These are phyloP conservation scores for Saturnispora dispora DNA, from an alignment of 805 yeast species.

Conservation along the genomic window DNA sequence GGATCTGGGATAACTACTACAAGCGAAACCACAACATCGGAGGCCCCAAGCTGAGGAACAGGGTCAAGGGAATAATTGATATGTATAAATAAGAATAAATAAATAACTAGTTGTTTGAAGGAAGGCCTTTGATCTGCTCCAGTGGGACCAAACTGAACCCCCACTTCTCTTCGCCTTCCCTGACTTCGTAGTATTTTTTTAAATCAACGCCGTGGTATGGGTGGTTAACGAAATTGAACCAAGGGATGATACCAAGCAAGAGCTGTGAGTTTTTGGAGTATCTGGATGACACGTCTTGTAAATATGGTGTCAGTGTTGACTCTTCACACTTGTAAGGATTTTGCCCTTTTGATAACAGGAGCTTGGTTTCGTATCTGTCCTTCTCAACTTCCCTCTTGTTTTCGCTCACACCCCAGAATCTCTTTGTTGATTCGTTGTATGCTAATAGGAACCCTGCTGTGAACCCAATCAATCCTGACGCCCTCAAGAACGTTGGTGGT, in stretches of 20 bases:
- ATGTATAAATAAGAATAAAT: slow-evolving; percentile 3
- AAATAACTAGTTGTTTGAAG: not conserved
- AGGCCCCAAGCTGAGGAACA: not conserved
- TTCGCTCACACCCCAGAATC: slow-evolving; percentile 75
- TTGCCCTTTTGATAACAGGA: slow-evolving; percentile 51
- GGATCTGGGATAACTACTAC: slow-evolving; percentile 10
- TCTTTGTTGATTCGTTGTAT: slow-evolving; percentile 54
- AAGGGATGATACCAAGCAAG: slow-evolving; percentile 55
- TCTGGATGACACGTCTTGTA: slow-evolving; percentile 67
- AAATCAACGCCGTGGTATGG: slow-evolving; percentile 75
- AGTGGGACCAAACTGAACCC: slow-evolving; percentile 42
- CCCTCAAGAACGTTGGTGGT: slow-evolving; percentile 47
- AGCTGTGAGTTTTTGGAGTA: slow-evolving; percentile 66
- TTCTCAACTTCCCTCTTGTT: slow-evolving; percentile 58
- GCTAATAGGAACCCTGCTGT: slow-evolving; percentile 68
- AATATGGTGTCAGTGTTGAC: slow-evolving; percentile 54
- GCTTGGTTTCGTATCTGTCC: slow-evolving; percentile 69
- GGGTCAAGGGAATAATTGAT: not conserved
- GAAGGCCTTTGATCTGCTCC: slow-evolving; percentile 35
- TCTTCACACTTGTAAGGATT: slow-evolving; percentile 51
- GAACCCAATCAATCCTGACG: slow-evolving; percentile 52
- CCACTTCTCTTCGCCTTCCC: slow-evolving; percentile 54
- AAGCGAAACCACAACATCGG: slow-evolving; percentile 1
- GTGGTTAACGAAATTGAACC: slow-evolving; percentile 76
- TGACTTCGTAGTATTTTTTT: slow-evolving; percentile 45